A percentile compares a stretch with the other conserved stretches of the same genome.
These are phyloP conservation scores for Toxoplasma gondii DNA, from an alignment of 169 alveolate species.

Conservation along the genomic window DNA sequence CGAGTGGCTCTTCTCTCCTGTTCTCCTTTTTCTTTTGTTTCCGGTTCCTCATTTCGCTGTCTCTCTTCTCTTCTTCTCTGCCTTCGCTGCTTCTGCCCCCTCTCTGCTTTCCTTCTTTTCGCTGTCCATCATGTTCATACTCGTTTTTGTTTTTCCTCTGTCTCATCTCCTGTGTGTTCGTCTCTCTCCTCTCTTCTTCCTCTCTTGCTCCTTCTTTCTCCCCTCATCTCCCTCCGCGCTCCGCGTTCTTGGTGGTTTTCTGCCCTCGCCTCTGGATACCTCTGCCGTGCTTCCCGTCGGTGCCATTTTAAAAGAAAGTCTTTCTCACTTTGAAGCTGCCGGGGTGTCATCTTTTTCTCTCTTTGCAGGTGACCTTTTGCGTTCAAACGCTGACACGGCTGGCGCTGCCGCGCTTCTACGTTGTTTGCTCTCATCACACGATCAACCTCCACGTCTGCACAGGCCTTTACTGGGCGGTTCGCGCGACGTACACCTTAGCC, in stretches of 20 bases:
- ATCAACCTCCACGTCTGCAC: conserved; percentile 36
- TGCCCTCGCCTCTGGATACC: too few relatives aligned
- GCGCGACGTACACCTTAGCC: conserved; percentile 82
- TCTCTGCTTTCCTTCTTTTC: background rate
- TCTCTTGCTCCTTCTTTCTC: too few relatives aligned
- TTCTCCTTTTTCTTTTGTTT: background rate
- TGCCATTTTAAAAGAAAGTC: too few relatives aligned
- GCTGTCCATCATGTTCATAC: too few relatives aligned
- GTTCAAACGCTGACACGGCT: conserved; percentile 83
- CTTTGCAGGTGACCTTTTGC: conserved; percentile 80
- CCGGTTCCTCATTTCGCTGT: background rate
- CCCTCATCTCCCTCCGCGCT: too few relatives aligned
- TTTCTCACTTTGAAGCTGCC: too few relatives aligned
- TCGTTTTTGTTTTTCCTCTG: too few relatives aligned
- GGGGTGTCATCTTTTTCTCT: too few relatives aligned
- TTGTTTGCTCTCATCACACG: conserved; percentile 66
- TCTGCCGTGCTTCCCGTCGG: too few relatives aligned
- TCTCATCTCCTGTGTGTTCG: too few relatives aligned
- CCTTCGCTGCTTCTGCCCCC: background rate
- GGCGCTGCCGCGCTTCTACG: conserved; percentile 81
- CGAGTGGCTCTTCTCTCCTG: background rate
- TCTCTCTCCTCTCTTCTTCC: too few relatives aligned
- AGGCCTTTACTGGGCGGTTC: conserved; percentile 85
- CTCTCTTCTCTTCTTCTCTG: background rate
- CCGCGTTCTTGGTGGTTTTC: too few relatives aligned